Evolutionary conservation across 305 asterid species (phyloP).

Genomic region (Lippia alba): DNA sequence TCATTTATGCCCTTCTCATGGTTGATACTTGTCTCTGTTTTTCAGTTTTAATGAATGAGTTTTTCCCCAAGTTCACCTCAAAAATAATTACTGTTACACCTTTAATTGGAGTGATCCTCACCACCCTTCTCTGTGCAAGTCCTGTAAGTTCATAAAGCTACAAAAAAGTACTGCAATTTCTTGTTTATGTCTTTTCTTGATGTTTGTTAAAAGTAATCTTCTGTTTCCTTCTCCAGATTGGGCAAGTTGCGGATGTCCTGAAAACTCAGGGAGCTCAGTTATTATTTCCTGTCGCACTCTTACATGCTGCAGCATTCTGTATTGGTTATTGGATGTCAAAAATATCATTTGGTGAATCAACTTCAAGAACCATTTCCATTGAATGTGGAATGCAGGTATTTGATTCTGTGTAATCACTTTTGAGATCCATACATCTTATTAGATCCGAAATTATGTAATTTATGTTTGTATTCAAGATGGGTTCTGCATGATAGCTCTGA

Average conservation of each 20-base stretch:
- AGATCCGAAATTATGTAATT: background rate
- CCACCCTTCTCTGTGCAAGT: conserved; percentile 97
- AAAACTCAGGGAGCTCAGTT: conserved; percentile 88
- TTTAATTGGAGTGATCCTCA: conserved; percentile 84
- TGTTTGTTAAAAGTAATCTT: conserved; percentile 18
- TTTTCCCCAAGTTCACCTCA: conserved; percentile 89
- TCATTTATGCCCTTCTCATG: conserved; percentile 4
- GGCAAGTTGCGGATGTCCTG: conserved; percentile 92
- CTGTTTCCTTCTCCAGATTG: conserved; percentile 62
- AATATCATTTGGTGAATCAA: conserved; percentile 90
- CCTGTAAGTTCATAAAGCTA: conserved; percentile 66
- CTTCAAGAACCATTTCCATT: conserved; percentile 93
- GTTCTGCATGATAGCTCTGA: conserved; percentile 7
- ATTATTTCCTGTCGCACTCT: conserved; percentile 76
- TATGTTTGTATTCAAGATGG: conserved; percentile 21
- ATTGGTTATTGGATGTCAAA: conserved; percentile 86
- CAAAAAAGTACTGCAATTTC: background rate
- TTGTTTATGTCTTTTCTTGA: background rate
- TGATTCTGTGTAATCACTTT: conserved; percentile 7
- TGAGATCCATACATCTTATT: conserved; percentile 5
- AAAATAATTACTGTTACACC: conserved; percentile 82
- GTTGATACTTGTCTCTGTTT: conserved; percentile 35
- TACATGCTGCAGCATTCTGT: conserved; percentile 88
- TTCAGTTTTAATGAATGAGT: conserved; percentile 87
- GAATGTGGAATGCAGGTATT: conserved; percentile 99